Evolutionary conservation across 768 basidiomycete species (phyloP).

Genomic region (Cystofilobasidium ferigula): DNA sequence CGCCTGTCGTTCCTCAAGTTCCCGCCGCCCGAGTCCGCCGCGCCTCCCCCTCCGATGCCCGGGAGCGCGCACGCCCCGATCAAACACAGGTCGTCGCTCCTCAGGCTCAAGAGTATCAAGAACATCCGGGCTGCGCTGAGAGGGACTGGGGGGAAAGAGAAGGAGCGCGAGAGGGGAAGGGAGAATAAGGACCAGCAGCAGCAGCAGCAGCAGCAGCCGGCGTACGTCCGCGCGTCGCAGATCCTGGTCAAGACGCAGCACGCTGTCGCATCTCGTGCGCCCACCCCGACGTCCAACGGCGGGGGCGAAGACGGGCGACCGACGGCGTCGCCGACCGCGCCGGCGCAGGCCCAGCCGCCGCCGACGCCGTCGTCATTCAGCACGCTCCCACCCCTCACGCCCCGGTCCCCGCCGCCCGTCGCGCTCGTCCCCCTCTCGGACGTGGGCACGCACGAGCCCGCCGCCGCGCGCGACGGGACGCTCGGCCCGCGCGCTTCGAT

Average conservation of each 20-base stretch:
- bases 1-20: conserved; percentile 21
- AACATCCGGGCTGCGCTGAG: not conserved
- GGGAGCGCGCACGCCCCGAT: not conserved
- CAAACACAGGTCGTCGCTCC: not conserved
- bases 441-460: not conserved
- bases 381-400: not conserved
- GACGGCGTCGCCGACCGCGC: not conserved
- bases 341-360: not conserved
- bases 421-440: not conserved
- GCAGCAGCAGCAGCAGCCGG: not conserved
- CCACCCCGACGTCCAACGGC: too few species aligned
- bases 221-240: not conserved
- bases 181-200: not conserved
- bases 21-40: conserved; percentile 3
- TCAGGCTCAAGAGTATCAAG: conserved; percentile 7
- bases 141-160: too few species aligned
- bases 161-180: too few species aligned
- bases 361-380: not conserved
- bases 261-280: not conserved
- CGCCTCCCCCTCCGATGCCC: too few species aligned
- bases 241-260: not conserved
- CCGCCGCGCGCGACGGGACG: not conserved
- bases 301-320: too few species aligned
- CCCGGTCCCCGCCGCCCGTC: not conserved
- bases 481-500: not conserved